Conservation (phyloP, 129 eudicot species). For the Ambrosia artemisiifolia region DNA sequence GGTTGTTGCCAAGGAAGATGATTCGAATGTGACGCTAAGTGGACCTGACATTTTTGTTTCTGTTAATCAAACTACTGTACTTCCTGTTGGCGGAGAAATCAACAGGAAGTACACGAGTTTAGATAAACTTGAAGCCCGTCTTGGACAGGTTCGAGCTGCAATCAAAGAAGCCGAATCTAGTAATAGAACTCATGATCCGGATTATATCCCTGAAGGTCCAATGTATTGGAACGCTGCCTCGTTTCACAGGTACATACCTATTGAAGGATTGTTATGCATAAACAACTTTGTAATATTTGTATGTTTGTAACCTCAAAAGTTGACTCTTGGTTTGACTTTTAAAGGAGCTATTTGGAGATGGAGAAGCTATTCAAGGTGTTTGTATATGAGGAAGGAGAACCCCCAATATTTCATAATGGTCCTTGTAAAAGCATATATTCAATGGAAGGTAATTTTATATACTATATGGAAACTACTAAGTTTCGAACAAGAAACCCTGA, state of each 20-base stretch:
- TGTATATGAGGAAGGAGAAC: conserved; percentile 64
- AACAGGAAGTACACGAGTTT: conserved; percentile 30
- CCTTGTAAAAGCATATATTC: conserved; percentile 42
- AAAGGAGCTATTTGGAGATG: conserved; percentile 64
- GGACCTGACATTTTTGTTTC: conserved; percentile 12
- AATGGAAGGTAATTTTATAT: conserved; percentile 58
- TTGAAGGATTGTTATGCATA: not conserved
- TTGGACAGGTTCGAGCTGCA: conserved; percentile 32
- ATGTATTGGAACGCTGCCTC: conserved; percentile 49
- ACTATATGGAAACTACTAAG: conserved; percentile 44
- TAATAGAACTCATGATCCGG: conserved; percentile 43
- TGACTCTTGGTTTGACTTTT: not conserved
- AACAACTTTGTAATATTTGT: not conserved
- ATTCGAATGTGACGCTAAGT: conserved; percentile 26
- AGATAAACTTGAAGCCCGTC: conserved; percentile 42
- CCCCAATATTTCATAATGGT: conserved; percentile 53
- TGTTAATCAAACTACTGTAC: conserved; percentile 22
- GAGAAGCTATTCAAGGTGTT: conserved; percentile 46
- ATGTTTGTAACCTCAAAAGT: not conserved
- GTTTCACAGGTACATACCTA: conserved; percentile 46
- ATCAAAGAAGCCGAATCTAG: conserved; percentile 30
- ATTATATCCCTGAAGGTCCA: conserved; percentile 49
- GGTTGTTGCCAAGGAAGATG: conserved; percentile 42
- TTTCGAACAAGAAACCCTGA: conserved; percentile 48
- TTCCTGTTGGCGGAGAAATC: conserved; percentile 19